Evolutionary conservation across 2,329 filamentous ascomycete species (phyloP), one percentile per base, ranked within the genome.

Genomic region (Aspergillus ruber): DNA sequence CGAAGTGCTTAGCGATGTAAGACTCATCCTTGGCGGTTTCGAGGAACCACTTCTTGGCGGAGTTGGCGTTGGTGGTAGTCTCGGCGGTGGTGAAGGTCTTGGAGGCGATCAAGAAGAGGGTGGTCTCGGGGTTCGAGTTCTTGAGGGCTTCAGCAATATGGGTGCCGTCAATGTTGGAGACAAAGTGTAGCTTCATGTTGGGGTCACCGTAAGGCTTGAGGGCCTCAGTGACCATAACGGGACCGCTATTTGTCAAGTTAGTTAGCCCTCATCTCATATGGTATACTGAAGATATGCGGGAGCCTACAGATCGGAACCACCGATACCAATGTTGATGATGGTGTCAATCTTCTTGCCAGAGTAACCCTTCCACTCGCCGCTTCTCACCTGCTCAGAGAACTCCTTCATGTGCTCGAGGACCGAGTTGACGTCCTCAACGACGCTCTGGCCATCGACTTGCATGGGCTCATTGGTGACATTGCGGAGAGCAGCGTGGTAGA

Each of bases 11-110:
- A 59, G 93, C 89, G 60, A 98, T 94, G 56, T 81, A 74, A 17
- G 70, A 64, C 49, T 79, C 71, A 23, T 95, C 85, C 83, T 83
- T 93, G 74, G 80, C 85, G 70, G 68, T 83, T 74, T 94, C 79
- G 58, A 97, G 80, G 83, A 98, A 98, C 93, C 93, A 98, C 45
- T 79, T 73, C 82, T 98, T 98, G 55, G 93, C 93, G 25, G 88
- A 90, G 79, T 95, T 96, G 71, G 93, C 93, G 69, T 98, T 98
- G 62, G 91, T 97, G 51, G 80, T 86, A 43, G 93, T 98, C 81
- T 98, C 93, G 50, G 93, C 93, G 8, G 93, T 98, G 54, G 93
- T 98, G 74, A 98, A 98, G 54, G 93, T 98, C 85, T 98, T 98
- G 72, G 91, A 97, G 48, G 93, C 93, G 60, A 98, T 83, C 60